phyloP scores from a whole-genome alignment of 306 rosid genomes.

The Potentilla sterilis region DNA sequence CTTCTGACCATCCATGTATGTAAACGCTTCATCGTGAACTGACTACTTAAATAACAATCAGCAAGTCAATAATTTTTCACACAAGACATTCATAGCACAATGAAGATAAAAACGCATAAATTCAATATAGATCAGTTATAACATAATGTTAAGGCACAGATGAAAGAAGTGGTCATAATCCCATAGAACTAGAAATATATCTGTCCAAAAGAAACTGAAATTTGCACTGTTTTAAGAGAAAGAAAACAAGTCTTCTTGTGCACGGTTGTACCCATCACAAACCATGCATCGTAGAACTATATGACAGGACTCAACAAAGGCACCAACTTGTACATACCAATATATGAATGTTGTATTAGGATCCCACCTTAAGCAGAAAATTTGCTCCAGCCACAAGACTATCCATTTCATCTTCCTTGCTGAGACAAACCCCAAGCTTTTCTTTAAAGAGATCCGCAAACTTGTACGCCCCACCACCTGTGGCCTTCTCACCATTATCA shows the following conservation, averaged over 20 bases:
- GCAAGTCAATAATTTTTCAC: slow-evolving; percentile 21
- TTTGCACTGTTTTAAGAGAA: background rate
- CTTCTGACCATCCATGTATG: slow-evolving; percentile 65
- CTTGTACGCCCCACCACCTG: slow-evolving; percentile 93
- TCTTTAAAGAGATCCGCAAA: slow-evolving; percentile 79
- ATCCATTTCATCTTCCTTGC: slow-evolving; percentile 95
- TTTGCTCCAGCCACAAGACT: slow-evolving; percentile 97
- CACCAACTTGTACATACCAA: slow-evolving; percentile 20
- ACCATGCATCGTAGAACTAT: background rate
- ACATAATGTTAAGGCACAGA: background rate
- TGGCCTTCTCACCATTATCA: slow-evolving; percentile 65
- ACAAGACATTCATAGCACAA: slow-evolving; percentile 2
- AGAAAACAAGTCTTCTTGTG: background rate
- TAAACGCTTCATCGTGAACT: slow-evolving; percentile 75
- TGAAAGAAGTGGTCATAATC: background rate
- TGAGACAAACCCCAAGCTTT: slow-evolving; percentile 68
- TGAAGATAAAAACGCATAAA: slow-evolving; percentile 1
- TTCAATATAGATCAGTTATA: background rate
- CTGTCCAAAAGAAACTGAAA: background rate
- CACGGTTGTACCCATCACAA: background rate
- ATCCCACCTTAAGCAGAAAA: slow-evolving; percentile 89
- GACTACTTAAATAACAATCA: slow-evolving; percentile 50
- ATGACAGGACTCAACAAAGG: slow-evolving; percentile 15
- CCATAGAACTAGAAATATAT: background rate
- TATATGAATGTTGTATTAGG: slow-evolving; percentile 20